These are phyloP conservation scores for Colletotrichum truncatum DNA, from an alignment of 2,329 filamentous ascomycete genomes.

Conservation along the genomic window DNA sequence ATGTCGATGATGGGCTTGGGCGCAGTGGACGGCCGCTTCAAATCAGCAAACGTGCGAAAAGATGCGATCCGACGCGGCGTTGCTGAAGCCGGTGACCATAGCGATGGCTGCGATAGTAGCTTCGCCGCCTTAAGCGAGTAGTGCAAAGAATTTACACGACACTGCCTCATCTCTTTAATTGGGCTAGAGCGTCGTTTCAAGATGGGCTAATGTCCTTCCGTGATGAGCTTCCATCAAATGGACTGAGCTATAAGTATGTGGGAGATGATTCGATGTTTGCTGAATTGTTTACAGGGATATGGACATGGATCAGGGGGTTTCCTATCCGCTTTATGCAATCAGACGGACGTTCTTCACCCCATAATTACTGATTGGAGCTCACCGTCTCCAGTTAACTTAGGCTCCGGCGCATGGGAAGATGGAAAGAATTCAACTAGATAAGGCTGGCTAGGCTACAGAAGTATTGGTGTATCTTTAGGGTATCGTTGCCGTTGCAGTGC, in stretches of 20 bases:
- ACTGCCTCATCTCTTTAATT: conserved; percentile 8
- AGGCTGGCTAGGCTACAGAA: no score
- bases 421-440: background rate
- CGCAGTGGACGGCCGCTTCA: conserved; percentile 71
- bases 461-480: no score
- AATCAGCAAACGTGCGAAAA: conserved; percentile 33
- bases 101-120: background rate
- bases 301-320: background rate
- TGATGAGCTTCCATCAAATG: background rate
- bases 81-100: no score
- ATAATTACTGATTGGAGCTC: no score
- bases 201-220: background rate
- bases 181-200: background rate
- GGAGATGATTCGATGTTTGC: background rate
- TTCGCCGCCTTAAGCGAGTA: background rate
- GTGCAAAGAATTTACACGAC: background rate
- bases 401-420: no score
- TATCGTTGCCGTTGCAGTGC: conserved; percentile 12
- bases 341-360: no score
- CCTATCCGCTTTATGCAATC: conserved; percentile 5
- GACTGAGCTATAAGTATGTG: background rate
- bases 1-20: conserved; percentile 85
- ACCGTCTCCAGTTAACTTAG: no score
- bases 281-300: conserved; percentile 20
- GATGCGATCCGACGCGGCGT: background rate